Evolutionary conservation across 164 flowering plant genomes (phyloP), one percentile per base, ranked within the genome.

Genomic region (Houttuynia cordata): DNA sequence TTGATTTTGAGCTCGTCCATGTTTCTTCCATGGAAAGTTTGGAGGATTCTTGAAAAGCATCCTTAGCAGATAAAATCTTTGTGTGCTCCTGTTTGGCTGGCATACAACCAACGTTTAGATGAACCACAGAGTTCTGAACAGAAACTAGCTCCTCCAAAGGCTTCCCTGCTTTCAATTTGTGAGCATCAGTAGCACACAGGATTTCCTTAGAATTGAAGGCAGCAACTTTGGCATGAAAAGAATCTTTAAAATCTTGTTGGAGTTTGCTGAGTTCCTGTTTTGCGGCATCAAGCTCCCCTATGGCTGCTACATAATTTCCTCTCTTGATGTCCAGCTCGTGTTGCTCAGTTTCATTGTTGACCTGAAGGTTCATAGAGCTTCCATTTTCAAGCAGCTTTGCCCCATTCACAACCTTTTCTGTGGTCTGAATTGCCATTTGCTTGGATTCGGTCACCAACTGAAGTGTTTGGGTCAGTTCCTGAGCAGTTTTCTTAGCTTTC

Each of bases 221-320:
- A 60, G 76, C 39, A 62, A 65, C 58, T 70, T 82, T 86, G 40
- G 79, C 85, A 56, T 81, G 83, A 65, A 76, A 23, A 34, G 80
- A 75, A 41, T 75, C 78, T 65, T 79, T 78, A 74, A 71, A 75
- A 58, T 83, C 87, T 68, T 82, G 92, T 42, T 75, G 83, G 37
- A 83, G 66, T 66, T 78, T 82, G 64, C 77, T 65, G 10, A 88
- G 77, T 60, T 83, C 88, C 68, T 86, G 85, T 64, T 93, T 93
- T 34, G 87, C 86, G 68, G 79, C 74, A 80, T 85, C 79, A 53
- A 93, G 85, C 71, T 86, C 95, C 47, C 80, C 22, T 23, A 80
- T 63, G 24, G 68, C 72, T 51, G 69, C 64, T 62, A 64, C 58
- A 67, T 86, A 85, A 61, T 81, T 76, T 64, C 77, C 81, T 71